Evolutionary conservation across 208 protist genomes (phyloP).

Genomic region (Endotrypanum monterogeii): DNA sequence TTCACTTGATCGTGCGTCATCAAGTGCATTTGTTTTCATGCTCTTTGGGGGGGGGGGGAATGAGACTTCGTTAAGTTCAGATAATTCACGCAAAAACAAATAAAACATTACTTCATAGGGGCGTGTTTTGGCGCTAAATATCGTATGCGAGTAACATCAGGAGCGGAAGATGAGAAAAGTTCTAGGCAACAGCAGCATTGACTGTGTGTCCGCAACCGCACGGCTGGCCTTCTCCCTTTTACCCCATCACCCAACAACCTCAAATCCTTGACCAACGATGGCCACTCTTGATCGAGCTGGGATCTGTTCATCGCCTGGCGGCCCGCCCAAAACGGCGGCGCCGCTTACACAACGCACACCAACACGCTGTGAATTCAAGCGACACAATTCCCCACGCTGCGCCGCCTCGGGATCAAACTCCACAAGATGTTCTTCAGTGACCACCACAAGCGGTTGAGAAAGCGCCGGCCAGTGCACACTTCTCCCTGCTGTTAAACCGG

Average conservation of each 20-base stretch:
- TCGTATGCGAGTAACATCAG: background rate
- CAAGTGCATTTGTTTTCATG: background rate
- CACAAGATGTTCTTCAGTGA: conserved; percentile 46
- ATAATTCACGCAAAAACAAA: background rate
- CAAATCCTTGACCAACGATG: conserved; percentile 44
- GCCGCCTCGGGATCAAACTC: conserved; percentile 29
- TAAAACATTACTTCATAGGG: too few relatives aligned
- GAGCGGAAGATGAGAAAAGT: background rate
- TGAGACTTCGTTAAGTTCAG: background rate
- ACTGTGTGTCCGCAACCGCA: background rate
- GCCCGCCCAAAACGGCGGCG: conserved; percentile 24
- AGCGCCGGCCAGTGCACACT: conserved; percentile 40
- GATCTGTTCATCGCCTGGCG: background rate
- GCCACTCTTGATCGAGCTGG: conserved; percentile 12
- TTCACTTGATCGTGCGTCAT: background rate
- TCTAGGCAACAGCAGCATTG: too few relatives aligned
- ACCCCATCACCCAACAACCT: conserved; percentile 11
- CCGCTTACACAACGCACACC: conserved; percentile 76
- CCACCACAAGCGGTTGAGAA: conserved; percentile 22
- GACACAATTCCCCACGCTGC: conserved; percentile 4
- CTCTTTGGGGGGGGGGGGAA: too few relatives aligned
- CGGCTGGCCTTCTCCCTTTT: background rate
- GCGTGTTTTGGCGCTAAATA: background rate
- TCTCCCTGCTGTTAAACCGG: conserved; percentile 59
- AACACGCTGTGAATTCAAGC: conserved; percentile 27